Evolutionary conservation across 2,329 filamentous ascomycete genomes (phyloP), one percentile per base, ranked within the genome.

Genomic region (Aureobasidium pullulans): DNA sequence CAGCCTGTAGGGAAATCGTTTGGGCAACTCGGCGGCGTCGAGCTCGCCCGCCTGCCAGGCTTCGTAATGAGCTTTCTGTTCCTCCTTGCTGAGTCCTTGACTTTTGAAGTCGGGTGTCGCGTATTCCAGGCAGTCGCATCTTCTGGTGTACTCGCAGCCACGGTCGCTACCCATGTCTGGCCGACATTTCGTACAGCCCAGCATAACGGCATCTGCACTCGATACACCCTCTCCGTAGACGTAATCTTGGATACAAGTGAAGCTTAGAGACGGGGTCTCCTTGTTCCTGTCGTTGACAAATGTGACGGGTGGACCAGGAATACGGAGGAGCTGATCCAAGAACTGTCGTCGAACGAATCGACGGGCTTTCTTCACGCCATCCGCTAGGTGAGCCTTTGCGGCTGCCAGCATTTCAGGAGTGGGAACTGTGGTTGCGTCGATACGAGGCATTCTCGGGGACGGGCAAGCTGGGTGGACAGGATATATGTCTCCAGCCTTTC

Each of bases 61-160:
- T 23, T 32, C 32, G 34, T 70, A 71, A 1, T 15, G 19, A 59
- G 23, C 53, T 65, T 7, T 60, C 36, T 66, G 47, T 8, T 57
- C 65, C 1, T 58, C 46, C 2, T 62, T 47, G 2, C 61, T 62
- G n/a, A 44, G 16, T 15, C 49, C 23, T 13, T 10, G 19, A 13
- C 49, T 29, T 15, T 4, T 65, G 4, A 76, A 72, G 40, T 78
- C 72, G 0, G 82, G 75, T 0, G 76, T 79, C 9, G 85, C 81
- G 28, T 82, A 85, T n/a, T 82, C 79, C 0, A 91, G 78, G 64
- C 89, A 94, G 9, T 80, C 76, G 68, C 90, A 95, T 28, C 74
- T 77, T 39, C 71, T 69, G 0, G 76, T 77, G 65, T 85, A 89
- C 68, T 88, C 84, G 68, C 89, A 92, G 0, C 79, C 77, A 19